A percentile compares a stretch with the other conserved stretches of the same genome.
Evolutionary conservation across 768 basidiomycete species (phyloP).

Genomic region (Rhodotorula toruloides): DNA sequence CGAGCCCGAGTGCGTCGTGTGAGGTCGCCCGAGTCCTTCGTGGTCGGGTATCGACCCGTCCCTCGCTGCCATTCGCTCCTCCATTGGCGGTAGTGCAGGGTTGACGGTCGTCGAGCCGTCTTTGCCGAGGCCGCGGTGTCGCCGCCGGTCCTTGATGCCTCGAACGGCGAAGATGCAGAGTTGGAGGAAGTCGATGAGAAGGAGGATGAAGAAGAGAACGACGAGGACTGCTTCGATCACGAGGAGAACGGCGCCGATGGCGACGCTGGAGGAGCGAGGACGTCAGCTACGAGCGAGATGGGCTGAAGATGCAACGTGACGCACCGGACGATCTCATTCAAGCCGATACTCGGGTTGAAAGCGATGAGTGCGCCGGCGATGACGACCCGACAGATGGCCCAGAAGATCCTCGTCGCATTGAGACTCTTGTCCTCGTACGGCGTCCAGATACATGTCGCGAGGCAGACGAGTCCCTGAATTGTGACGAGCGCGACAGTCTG

Average conservation of each 20-base stretch:
- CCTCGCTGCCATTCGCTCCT: no score
- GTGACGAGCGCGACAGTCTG: constrained; percentile 30
- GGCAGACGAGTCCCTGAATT: constrained; percentile 28
- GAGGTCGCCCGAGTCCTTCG: no score
- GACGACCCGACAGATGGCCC: constrained; percentile 24
- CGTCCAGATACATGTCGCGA: constrained; percentile 25
- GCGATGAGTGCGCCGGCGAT: constrained; percentile 31
- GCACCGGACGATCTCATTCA: constrained; percentile 37
- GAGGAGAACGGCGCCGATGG: constrained; percentile 33
- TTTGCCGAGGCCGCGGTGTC: neutral
- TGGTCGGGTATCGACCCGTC: no score
- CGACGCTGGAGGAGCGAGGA: constrained; percentile 10
- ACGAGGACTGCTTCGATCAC: constrained; percentile 31
- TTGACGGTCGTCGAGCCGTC: no score
- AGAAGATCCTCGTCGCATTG: constrained; percentile 28
- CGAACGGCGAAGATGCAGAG: constrained; percentile 29
- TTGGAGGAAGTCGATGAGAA: constrained; percentile 33
- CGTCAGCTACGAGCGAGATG: neutral
- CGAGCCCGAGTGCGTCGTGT: no score
- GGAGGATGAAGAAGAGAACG: constrained; percentile 33
- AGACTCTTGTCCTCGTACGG: constrained; percentile 34
- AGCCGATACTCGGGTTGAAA: constrained; percentile 25
- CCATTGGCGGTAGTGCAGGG: no score
- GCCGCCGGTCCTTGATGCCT: constrained; percentile 19
- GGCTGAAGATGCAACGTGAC: neutral